These are phyloP conservation scores for Rutstroemia sp. DNA, from an alignment of 2,329 filamentous ascomycete genomes.

Conservation along the genomic window DNA sequence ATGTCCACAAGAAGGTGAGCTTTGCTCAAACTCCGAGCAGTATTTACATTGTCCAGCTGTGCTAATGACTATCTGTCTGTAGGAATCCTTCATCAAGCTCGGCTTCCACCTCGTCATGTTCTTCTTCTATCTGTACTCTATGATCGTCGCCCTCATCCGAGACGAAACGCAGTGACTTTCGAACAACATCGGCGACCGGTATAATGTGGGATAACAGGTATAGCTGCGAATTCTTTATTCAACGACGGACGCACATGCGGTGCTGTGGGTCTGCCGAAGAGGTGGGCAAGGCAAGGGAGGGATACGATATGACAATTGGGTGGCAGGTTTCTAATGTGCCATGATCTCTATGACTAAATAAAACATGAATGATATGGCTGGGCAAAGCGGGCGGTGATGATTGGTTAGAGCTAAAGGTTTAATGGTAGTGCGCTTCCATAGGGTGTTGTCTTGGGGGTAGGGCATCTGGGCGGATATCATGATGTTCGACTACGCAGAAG, in stretches of 20 bases:
- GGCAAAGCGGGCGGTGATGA: background rate
- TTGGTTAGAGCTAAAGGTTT: background rate
- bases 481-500: conserved; percentile 14
- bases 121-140: conserved; percentile 91
- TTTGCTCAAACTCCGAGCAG: background rate
- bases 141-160: conserved; percentile 63
- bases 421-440: conserved; percentile 10
- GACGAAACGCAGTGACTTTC: conserved; percentile 75
- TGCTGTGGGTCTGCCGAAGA: background rate
- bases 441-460: conserved; percentile 3
- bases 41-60: background rate
- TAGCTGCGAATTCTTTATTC: background rate
- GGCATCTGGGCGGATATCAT: conserved; percentile 14
- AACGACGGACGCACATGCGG: background rate
- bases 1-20: conserved; percentile 92
- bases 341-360: conserved; percentile 9
- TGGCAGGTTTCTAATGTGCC: conserved; percentile 9
- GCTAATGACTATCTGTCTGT: background rate
- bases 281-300: background rate
- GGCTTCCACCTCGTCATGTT: conserved; percentile 99
- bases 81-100: conserved; percentile 99
- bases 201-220: conserved; percentile 17
- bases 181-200: conserved; percentile 19
- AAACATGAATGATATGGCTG: conserved; percentile 7
- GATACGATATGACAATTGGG: background rate